Conservation (phyloP, 1,139 yeast species). For the Wickerhamomyces sp. region DNA sequence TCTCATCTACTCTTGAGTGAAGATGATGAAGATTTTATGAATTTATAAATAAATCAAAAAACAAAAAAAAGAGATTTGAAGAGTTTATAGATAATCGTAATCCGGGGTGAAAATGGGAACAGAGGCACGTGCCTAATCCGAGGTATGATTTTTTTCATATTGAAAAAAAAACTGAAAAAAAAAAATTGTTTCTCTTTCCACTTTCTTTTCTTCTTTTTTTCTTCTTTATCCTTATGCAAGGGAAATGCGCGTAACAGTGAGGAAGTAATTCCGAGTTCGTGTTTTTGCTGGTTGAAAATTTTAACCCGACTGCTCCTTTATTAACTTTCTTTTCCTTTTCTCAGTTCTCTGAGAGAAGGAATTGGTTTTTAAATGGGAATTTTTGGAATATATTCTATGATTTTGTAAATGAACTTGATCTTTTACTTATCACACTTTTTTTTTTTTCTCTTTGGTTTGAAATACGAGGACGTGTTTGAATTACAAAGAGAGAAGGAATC, state of each 20-base stretch:
- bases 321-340: no score
- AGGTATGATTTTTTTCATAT: background rate
- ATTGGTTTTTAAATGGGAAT: slow-evolving; percentile 29
- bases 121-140: no score
- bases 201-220: slow-evolving; percentile 23
- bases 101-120: no score
- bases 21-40: slow-evolving; percentile 19
- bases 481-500: no score
- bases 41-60: slow-evolving; percentile 7
- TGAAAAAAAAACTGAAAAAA: background rate
- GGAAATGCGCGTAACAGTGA: slow-evolving; percentile 99
- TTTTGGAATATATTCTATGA: slow-evolving; percentile 30
- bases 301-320: slow-evolving; percentile 96
- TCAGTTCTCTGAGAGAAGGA: no score
- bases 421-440: background rate
- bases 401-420: slow-evolving; percentile 13
- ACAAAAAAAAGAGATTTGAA: no score
- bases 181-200: background rate
- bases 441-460: background rate
- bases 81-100: no score
- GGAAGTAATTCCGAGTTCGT: slow-evolving; percentile 99
- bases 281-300: slow-evolving; percentile 99
- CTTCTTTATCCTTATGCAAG: slow-evolving; percentile 95
- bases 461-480: no score
- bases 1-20: slow-evolving; percentile 12